phyloP scores from a whole-genome alignment of 306 rosid genomes.

The Cucurbita argyrosperma region DNA sequence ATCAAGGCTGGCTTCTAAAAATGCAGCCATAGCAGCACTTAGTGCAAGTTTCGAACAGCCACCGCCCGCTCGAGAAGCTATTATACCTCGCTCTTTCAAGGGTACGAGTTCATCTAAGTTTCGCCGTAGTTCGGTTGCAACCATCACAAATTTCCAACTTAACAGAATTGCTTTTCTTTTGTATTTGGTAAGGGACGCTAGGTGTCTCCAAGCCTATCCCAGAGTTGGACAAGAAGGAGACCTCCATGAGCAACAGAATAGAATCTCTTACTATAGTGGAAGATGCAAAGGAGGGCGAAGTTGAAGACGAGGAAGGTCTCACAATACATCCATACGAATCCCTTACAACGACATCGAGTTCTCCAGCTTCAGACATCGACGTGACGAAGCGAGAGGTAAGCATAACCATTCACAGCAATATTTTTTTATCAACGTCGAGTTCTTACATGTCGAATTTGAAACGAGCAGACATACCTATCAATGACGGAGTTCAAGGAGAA shows the following conservation, averaged over 20 bases:
- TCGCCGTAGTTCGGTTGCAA: not conserved
- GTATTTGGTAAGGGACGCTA: constrained; percentile 21
- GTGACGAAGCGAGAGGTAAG: constrained; percentile 86
- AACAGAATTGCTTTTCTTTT: not conserved
- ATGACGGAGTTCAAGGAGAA: constrained; percentile 62
- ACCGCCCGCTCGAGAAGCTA: constrained; percentile 37
- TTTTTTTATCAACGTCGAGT: constrained; percentile 7
- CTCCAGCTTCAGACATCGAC: constrained; percentile 60
- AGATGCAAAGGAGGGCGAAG: constrained; percentile 75
- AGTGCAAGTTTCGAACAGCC: constrained; percentile 49
- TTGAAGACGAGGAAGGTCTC: constrained; percentile 66
- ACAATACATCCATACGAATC: constrained; percentile 61
- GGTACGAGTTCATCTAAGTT: constrained; percentile 23
- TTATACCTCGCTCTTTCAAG: constrained; percentile 65
- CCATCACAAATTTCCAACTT: not conserved
- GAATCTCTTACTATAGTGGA: constrained; percentile 65
- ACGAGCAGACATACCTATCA: constrained; percentile 68
- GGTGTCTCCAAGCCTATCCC: constrained; percentile 24
- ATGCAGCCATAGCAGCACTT: constrained; percentile 59
- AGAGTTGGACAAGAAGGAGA: constrained; percentile 31
- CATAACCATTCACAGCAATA: not conserved
- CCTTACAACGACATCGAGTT: constrained; percentile 37
- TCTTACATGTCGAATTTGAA: constrained; percentile 20
- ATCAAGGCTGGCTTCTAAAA: constrained; percentile 33
- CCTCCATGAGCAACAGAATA: constrained; percentile 38